Base-by-base conservation (phyloP, 129 eudicot species). In the Artemisia argyi region DNA sequence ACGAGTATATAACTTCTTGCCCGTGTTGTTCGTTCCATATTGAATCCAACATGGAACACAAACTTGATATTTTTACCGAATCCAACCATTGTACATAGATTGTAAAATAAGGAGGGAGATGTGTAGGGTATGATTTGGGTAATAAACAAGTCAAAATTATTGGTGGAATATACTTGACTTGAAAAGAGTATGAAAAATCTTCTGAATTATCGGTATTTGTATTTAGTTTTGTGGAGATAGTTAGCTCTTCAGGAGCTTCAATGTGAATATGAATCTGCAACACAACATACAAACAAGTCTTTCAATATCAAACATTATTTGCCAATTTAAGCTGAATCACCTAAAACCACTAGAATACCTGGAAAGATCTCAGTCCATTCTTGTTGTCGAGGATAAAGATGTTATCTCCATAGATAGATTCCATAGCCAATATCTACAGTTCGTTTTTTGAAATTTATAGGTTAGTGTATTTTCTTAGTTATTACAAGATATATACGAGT, bases 61-160 rank as follows among this genome's bases (percentile, higher is more conserved):
- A 76, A 63, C 55, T 73, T 35, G 99, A 86, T 32, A 90, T 86
- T 68, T 83, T 88, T 24, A 66, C 52, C 66, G 84, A 69, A 72
- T 78, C 62, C 81, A 95, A 81, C 99, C 99, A 95, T 81, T 78
- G 76, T 49, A 82, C 89, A 32, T 88, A 90, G 55, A 95, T 90
- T 48, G 89, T 84, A 69, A 88, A 95, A 59, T 71, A 65, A 14
- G 99, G 53, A 20, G 97, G 85, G 73, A 51, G 76, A 55, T 82
- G 85, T 44, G 96, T 90, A 3, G 99, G 99, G 69, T 94, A 94
- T 44, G 97, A 88, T 81, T 79, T 84, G 39, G 99, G 99, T 79
- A 95, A 88, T 52, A 90, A 69, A 71, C 97, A 95, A 42, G 96
- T 88, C 72, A 95, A 74, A n/a, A 84, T 65, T 68, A 95, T 81